Base-by-base conservation (phyloP, 2,329 filamentous ascomycete genomes). In the Phialophora chinensis region DNA sequence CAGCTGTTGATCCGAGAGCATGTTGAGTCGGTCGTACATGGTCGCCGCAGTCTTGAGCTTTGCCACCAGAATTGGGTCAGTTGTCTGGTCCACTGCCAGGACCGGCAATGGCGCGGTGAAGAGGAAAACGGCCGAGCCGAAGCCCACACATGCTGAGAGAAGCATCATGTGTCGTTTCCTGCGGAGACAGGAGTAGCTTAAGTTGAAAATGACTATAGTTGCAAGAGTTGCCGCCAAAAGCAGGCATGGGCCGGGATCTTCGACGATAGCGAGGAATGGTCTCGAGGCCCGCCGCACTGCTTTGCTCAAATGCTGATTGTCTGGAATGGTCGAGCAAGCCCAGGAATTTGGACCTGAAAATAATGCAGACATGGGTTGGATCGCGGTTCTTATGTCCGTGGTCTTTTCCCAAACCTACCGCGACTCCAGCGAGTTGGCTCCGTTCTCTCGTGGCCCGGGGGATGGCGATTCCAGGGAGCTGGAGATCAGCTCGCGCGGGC, bases 1-100 rank as follows among this genome's bases (percentile, higher is more conserved):
- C 80, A 82, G 84, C 68, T 81, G 79, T 66, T 81, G 74, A 27
- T 74, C 74, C n/a, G 76, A 66, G 14, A 85, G 78, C 1, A 82
- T 73, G 2, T 73, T 72, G 12, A 80, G 74, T 31, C 79, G 78
- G 66, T 84, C 82, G 8, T 81, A 78, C 58, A 80, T 78, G n/a
- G 82, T 83, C 29, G 81, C 76, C 33, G 81, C 78, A 12, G 71
- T 75, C 62, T 74, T 76, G 27, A 82, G 74, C 38, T 77, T 64
- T 10, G 79, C 76, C 58, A 79, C 79, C n/a, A 80, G 73, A 3
- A 74, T 73, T 20, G 80, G 77, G 68, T 83, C 75, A 31, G 70
- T 70, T 14, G 80, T 79, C 62, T 74, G 75, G 67, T 82, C 81
- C 62, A 79, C 76, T 20, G 77, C 75, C 20, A 53, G 17, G 23